Conservation (phyloP, 139 green algal species). For the Chlorella sp. region DNA sequence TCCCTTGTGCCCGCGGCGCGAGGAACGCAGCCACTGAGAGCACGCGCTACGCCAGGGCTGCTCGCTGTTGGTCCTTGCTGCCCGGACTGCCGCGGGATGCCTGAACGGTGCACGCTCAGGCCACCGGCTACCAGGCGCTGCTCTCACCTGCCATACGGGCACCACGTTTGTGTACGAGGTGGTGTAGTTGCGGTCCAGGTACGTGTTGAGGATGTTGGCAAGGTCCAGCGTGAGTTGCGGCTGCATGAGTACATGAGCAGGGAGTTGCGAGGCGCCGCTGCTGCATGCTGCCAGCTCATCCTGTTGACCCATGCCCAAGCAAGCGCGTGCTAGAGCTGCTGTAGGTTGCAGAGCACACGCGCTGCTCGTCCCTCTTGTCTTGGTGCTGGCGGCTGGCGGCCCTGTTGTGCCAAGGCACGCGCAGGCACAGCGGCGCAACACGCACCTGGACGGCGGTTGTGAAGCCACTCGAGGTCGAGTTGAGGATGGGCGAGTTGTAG, state of each 20-base stretch:
- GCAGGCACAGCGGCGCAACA: no score
- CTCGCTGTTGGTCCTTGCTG: neutral
- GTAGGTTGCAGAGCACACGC: neutral
- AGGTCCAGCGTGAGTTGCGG: conserved; percentile 13
- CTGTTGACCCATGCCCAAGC: neutral
- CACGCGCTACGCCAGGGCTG: neutral
- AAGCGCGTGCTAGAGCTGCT: neutral
- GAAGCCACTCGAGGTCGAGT: conserved; percentile 12
- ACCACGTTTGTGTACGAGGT: conserved; percentile 18
- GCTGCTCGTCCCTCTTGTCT: neutral
- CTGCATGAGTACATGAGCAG: conserved; percentile 9
- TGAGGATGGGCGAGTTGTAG: conserved; percentile 27
- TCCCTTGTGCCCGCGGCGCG: neutral
- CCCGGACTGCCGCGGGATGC: neutral
- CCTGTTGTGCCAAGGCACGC: no score
- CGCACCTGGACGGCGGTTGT: no score
- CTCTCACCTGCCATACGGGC: neutral
- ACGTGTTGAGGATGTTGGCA: conserved; percentile 20
- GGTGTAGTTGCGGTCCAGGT: conserved; percentile 33
- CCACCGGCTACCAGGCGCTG: neutral
- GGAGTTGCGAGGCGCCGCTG: neutral
- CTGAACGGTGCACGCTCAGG: neutral
- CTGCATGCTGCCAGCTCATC: neutral
- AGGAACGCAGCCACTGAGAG: neutral
- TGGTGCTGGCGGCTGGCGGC: neutral